These are phyloP conservation scores for Candida morakotiae DNA, from an alignment of 805 yeast species.

Conservation along the genomic window DNA sequence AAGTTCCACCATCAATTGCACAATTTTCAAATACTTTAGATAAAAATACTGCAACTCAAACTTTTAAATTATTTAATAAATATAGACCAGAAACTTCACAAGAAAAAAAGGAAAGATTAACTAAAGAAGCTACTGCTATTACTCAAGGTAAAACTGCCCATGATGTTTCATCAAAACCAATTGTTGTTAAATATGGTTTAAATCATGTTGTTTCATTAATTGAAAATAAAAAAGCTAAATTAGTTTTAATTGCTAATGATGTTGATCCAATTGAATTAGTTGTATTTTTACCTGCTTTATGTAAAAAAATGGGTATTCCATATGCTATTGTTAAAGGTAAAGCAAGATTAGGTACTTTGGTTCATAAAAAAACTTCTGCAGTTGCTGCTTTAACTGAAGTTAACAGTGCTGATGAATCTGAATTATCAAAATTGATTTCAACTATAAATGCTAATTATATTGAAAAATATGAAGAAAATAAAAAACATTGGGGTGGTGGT, in stretches of 20 bases:
- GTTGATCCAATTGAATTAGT: slow-evolving; percentile 99
- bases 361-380: slow-evolving; percentile 95
- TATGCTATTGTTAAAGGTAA: slow-evolving; percentile 42
- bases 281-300: slow-evolving; percentile 95
- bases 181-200: slow-evolving; percentile 95
- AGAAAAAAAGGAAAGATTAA: slow-evolving; percentile 98
- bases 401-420: slow-evolving; percentile 89
- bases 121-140: slow-evolving; percentile 97
- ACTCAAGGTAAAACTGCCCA: slow-evolving; percentile 97
- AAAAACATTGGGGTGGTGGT: slow-evolving; percentile 99
- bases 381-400: slow-evolving; percentile 98
- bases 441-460: slow-evolving; percentile 90
- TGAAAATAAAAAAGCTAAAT: slow-evolving; percentile 98
- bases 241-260: slow-evolving; percentile 96
- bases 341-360: slow-evolving; percentile 58
- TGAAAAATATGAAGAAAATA: slow-evolving; percentile 91
- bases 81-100: slow-evolving; percentile 97
- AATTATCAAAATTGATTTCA: slow-evolving; percentile 86
- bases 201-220: slow-evolving; percentile 97
- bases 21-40: slow-evolving; percentile 95
- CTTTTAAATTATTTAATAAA: slow-evolving; percentile 96
- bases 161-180: slow-evolving; percentile 96
- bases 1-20: slow-evolving; percentile 98
- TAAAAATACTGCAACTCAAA: slow-evolving; percentile 97
- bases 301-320: slow-evolving; percentile 99